A percentile compares a stretch with the other conserved stretches of the same genome.
These are phyloP conservation scores for Tulasnella sp. DNA, from an alignment of 768 basidiomycete species.

Conservation along the genomic window DNA sequence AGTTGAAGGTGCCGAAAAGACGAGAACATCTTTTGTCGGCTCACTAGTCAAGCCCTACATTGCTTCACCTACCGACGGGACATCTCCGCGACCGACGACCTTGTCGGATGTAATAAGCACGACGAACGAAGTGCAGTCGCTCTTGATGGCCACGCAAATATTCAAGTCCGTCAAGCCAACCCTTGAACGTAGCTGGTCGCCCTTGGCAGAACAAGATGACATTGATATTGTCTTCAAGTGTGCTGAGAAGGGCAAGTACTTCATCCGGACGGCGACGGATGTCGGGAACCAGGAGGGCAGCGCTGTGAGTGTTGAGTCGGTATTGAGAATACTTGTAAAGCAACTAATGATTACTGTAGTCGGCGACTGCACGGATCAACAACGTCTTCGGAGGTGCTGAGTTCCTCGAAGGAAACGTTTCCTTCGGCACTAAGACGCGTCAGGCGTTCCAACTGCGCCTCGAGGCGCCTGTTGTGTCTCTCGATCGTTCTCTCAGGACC, in stretches of 20 bases:
- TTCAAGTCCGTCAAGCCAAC: constrained; percentile 56
- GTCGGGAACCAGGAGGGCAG: constrained; percentile 88
- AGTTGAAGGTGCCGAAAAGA: constrained; percentile 63
- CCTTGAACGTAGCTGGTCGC: constrained; percentile 46
- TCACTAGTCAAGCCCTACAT: constrained; percentile 58
- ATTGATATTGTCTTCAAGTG: constrained; percentile 67
- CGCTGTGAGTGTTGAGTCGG: constrained; percentile 48
- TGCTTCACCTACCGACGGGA: constrained; percentile 10
- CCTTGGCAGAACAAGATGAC: constrained; percentile 44
- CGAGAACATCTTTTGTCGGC: constrained; percentile 71
- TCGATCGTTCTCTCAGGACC: constrained; percentile 39
- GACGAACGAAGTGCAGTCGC: constrained; percentile 51
- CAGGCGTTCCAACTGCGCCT: constrained; percentile 67
- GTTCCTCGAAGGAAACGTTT: constrained; percentile 66
- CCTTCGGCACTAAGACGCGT: constrained; percentile 79
- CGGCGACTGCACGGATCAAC: constrained; percentile 64
- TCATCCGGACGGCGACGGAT: constrained; percentile 75
- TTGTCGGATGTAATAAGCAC: constrained; percentile 61
- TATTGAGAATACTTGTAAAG: background rate
- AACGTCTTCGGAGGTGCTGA: constrained; percentile 93
- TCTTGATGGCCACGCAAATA: constrained; percentile 63
- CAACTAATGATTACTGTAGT: constrained; percentile 31
- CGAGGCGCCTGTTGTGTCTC: constrained; percentile 43
- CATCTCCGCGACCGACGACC: constrained; percentile 27
- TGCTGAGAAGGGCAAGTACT: constrained; percentile 64